A percentile compares a stretch with the other conserved stretches of the same genome.
Evolutionary conservation across 306 rosid species (phyloP).

Genomic region (peach (Prunus persica)): DNA sequence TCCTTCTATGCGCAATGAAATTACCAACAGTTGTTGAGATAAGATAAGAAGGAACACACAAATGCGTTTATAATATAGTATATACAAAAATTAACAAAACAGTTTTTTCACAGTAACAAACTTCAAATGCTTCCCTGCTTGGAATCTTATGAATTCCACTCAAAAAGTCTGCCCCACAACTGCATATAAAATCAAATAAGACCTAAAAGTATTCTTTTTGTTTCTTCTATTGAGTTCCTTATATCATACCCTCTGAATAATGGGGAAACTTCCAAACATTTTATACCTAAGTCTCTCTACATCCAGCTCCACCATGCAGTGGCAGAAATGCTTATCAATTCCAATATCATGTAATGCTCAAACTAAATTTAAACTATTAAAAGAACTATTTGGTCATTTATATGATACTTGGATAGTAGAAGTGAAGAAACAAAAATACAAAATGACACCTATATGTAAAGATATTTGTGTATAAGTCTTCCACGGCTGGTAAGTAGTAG

Average conservation of each 20-base stretch:
- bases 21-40: not conserved
- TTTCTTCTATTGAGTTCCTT: not conserved
- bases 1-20: not conserved
- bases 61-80: slow-evolving; percentile 12
- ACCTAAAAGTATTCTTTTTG: not conserved
- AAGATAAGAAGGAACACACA: not conserved
- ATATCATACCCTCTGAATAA: not conserved
- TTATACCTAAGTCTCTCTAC: not conserved
- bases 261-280: not conserved
- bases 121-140: not conserved
- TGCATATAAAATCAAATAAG: not conserved
- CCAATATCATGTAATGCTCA: not conserved
- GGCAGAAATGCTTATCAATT: slow-evolving; percentile 7
- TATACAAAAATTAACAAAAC: not conserved
- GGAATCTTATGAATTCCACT: not conserved
- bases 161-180: not conserved
- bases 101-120: not conserved
- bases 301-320: slow-evolving; percentile 1
- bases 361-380: too few species aligned
- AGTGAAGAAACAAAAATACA: too few species aligned
- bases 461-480: not conserved
- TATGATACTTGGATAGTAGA: not conserved
- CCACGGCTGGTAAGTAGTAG: not conserved
- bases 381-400: not conserved
- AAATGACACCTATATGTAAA: not conserved